Base-by-base conservation (phyloP, 306 rosid genomes). In the Cercis canadensis region DNA sequence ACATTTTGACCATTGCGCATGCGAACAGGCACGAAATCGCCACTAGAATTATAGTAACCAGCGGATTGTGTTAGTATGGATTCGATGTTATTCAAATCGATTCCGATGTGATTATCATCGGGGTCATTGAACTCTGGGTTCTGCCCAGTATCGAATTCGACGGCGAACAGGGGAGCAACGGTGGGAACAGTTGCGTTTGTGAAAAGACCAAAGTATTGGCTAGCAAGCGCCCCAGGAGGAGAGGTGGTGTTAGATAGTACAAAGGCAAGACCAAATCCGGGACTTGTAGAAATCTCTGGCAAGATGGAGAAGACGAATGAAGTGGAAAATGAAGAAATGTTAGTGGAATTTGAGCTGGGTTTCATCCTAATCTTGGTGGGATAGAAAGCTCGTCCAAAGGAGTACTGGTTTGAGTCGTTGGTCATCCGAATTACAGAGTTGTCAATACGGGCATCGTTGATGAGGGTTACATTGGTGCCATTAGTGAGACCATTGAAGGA, bases 201-300 rank as follows among this genome's bases (percentile, higher is more conserved):
- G 89, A 93, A 93, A 52, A 93, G 83, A 0, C 98, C 98, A 12
- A 90, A 93, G 80, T 87, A 90, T 69, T 93, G 98, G 69, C 96
- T 75, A 9, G 97, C 88, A 52, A 93, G 39, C 0, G 93, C 94
- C 7, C 70, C 82, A 29, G 92, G 90, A 45, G 90, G 97, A 9
- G 90, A 81, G n/a, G 90, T 87, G 18, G 80, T 70, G 77, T 87
- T 81, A 43, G 92, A 79, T 24, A 93, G 89, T 3, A 87, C 74
- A 53, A 93, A 93, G 82, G 94, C 85, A 67, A 93, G 85, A 11
- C 97, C 98, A 62, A 90, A 90, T 0, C 97, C 97, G 0, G 98
- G 97, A 49, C 90, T 90, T 0, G 90, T 65, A 2, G 86, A 47
- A 59, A 79, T 83, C 6, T 84, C 53, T 0, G 96, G 92, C 37